phyloP scores from a whole-genome alignment of 2,329 filamentous ascomycete species.

The Tothia fuscella region DNA sequence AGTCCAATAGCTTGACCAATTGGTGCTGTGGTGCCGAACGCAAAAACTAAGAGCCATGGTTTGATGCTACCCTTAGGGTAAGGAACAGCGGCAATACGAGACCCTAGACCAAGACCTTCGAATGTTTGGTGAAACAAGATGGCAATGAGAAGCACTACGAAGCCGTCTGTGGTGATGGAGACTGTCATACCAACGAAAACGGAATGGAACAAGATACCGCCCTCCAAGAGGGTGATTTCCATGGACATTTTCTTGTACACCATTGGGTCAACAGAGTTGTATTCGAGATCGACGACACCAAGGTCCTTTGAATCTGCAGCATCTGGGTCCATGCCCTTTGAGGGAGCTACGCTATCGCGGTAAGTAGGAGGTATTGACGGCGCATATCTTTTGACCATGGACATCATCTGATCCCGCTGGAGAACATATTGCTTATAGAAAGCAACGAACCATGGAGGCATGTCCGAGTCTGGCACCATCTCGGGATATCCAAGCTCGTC shows the following conservation, averaged over 20 bases:
- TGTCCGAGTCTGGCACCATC: constrained; percentile 27
- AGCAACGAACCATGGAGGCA: constrained; percentile 51
- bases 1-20: constrained; percentile 55
- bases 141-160: constrained; percentile 46
- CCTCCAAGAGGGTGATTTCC: constrained; percentile 39
- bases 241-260: constrained; percentile 27
- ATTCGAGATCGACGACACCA: constrained; percentile 20
- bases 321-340: not conserved
- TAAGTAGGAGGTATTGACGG: not conserved
- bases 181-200: constrained; percentile 53
- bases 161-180: constrained; percentile 46
- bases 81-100: constrained; percentile 46
- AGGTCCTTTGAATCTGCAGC: not conserved
- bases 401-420: constrained; percentile 47
- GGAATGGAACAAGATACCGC: constrained; percentile 51
- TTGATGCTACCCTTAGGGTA: constrained; percentile 44
- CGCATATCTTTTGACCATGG: constrained; percentile 33
- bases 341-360: not conserved
- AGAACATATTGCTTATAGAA: constrained; percentile 53
- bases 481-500: constrained; percentile 4
- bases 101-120: constrained; percentile 51
- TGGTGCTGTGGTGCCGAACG: constrained; percentile 52
- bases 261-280: constrained; percentile 24
- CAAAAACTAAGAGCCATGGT: constrained; percentile 49
- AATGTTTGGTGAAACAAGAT: constrained; percentile 54